Percentiles rank a stretch among this genome's conserved stretches.
Evolutionary conservation across 768 basidiomycete genomes (phyloP).

Genomic region (Boletus vermiculosoides): DNA sequence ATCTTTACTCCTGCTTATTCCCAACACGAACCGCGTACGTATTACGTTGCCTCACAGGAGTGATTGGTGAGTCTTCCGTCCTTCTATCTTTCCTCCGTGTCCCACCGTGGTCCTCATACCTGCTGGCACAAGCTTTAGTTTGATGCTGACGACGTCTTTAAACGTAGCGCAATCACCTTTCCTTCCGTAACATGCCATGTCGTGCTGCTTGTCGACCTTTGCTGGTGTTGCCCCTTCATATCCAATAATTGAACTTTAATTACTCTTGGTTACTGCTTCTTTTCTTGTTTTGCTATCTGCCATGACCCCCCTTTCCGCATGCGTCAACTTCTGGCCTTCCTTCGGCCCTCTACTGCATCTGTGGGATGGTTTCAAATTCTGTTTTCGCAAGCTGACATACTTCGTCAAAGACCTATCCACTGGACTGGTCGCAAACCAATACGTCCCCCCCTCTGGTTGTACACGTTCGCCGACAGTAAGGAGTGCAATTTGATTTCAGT

Average conservation of each 20-base stretch:
- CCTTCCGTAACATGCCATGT: constrained; percentile 9
- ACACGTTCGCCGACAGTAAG: constrained; percentile 1
- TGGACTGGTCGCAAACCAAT: neutral
- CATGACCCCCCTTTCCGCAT: constrained; percentile 2
- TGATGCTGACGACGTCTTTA: constrained; percentile 8
- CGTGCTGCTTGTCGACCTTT: constrained; percentile 9
- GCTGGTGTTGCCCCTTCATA: constrained; percentile 21
- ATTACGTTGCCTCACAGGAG: constrained; percentile 26
- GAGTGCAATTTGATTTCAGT: constrained; percentile 12
- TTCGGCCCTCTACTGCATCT: constrained; percentile 1
- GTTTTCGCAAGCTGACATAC: neutral
- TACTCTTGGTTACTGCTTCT: constrained; percentile 1
- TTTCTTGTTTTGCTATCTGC: constrained; percentile 2
- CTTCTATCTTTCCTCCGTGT: constrained; percentile 10
- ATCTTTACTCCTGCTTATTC: constrained; percentile 25
- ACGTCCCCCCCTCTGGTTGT: neutral
- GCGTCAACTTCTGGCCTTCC: constrained; percentile 4
- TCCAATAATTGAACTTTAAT: constrained; percentile 29
- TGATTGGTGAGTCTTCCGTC: constrained; percentile 11
- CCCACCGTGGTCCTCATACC: neutral
- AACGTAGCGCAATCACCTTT: neutral
- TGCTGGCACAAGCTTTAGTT: constrained; percentile 22
- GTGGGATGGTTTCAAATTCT: constrained; percentile 11
- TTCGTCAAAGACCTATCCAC: neutral
- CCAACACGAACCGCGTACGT: constrained; percentile 10